Evolutionary conservation across 768 basidiomycete genomes (phyloP).

Genomic region (Lactarius hatsudake): DNA sequence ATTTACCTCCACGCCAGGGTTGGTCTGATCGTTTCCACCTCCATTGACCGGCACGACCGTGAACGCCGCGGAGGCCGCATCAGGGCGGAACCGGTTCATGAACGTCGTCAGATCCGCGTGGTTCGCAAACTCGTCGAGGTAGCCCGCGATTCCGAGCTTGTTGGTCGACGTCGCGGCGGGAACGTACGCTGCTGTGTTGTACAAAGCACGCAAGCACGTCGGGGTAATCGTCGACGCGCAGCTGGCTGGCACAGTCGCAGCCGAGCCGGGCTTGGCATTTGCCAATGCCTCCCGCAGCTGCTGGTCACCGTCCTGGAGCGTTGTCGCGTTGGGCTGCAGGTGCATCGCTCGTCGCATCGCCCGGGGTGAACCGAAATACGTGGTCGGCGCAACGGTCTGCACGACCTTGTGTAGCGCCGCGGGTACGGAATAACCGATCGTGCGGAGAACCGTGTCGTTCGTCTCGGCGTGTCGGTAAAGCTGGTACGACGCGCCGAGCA

Average conservation of each 20-base stretch:
- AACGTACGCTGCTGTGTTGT: slow-evolving; percentile 32
- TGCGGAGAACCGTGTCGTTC: slow-evolving; percentile 51
- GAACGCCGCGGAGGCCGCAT: too few relatives aligned
- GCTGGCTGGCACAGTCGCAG: slow-evolving; percentile 36
- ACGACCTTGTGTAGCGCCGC: slow-evolving; percentile 51
- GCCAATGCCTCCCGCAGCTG: too few relatives aligned
- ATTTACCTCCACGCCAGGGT: too few relatives aligned
- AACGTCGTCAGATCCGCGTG: too few relatives aligned
- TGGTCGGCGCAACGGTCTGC: slow-evolving; percentile 55
- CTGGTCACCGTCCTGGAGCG: slow-evolving; percentile 15
- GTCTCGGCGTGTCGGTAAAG: slow-evolving; percentile 51
- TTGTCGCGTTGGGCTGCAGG: slow-evolving; percentile 44
- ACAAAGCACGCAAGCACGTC: slow-evolving; percentile 28
- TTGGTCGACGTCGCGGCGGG: too few relatives aligned
- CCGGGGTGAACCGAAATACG: slow-evolving; percentile 56
- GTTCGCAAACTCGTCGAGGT: too few relatives aligned
- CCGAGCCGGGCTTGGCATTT: not conserved
- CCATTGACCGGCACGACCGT: too few relatives aligned
- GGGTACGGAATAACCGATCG: slow-evolving; percentile 59
- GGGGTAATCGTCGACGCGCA: too few relatives aligned
- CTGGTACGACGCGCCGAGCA: slow-evolving; percentile 56
- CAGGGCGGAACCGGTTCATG: too few relatives aligned
- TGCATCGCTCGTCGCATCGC: slow-evolving; percentile 55
- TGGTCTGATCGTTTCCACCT: too few relatives aligned
- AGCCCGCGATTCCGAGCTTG: slow-evolving; percentile 33